Evolutionary conservation across 192 early-diverging fungal species (phyloP).

Genomic region (Funneliformis mosseae): DNA sequence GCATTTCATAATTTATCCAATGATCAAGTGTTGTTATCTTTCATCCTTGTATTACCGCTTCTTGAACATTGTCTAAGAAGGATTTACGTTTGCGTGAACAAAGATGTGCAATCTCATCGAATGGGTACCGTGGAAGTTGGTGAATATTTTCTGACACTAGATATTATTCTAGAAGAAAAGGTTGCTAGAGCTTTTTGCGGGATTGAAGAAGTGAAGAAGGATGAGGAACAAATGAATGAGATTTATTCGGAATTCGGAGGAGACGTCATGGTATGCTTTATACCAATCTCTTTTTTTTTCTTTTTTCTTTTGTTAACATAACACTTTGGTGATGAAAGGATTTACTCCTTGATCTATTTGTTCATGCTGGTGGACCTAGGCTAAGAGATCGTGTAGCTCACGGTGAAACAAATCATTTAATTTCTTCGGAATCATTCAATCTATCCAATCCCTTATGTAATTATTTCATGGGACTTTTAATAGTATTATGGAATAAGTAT

Average conservation of each 20-base stretch:
- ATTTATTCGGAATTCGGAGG: constrained; percentile 29
- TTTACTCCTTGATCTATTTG: constrained; percentile 34
- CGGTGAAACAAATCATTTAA: constrained; percentile 28
- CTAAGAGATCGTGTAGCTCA: constrained; percentile 32
- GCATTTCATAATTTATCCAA: constrained; percentile 19
- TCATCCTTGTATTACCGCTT: constrained; percentile 20
- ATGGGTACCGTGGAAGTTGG: constrained; percentile 18
- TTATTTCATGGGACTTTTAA: constrained; percentile 21
- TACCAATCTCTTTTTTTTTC: neutral
- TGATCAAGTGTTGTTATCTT: constrained; percentile 10
- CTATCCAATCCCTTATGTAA: neutral
- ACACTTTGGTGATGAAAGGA: constrained; percentile 14
- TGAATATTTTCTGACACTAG: constrained; percentile 34
- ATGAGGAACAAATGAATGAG: constrained; percentile 2
- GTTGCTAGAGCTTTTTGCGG: neutral
- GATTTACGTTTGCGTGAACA: constrained; percentile 29
- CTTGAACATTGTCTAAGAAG: constrained; percentile 32
- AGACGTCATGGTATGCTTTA: constrained; percentile 25
- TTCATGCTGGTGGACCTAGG: constrained; percentile 25
- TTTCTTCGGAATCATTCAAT: neutral
- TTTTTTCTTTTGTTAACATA: neutral
- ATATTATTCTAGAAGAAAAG: constrained; percentile 25
- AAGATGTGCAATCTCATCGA: constrained; percentile 10
- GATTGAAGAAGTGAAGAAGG: neutral
- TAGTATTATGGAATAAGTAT: constrained; percentile 23